Conservation (phyloP, 352 stramenopile genomes). For the Phytophthora aleatoria region DNA sequence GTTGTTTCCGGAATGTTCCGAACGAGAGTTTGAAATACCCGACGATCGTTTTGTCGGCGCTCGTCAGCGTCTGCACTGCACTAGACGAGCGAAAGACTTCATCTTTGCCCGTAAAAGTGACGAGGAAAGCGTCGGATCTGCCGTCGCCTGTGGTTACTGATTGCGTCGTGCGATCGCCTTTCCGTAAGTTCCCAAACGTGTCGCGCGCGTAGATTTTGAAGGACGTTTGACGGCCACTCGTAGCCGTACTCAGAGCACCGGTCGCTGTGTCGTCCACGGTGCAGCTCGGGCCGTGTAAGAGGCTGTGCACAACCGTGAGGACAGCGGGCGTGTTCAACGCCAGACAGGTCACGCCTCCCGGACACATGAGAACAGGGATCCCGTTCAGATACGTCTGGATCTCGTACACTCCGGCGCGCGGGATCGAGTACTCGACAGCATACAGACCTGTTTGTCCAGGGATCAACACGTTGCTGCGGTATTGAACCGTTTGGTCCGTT, state of each 20-base stretch:
- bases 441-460: slow-evolving; percentile 84
- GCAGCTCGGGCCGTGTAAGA: slow-evolving; percentile 87
- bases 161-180: slow-evolving; percentile 67
- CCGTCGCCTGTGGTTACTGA: slow-evolving; percentile 81
- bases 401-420: slow-evolving; percentile 86
- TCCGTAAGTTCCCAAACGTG: slow-evolving; percentile 93
- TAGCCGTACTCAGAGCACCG: slow-evolving; percentile 73
- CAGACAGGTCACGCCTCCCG: slow-evolving; percentile 53
- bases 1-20: slow-evolving; percentile 52
- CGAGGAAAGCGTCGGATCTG: slow-evolving; percentile 92
- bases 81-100: slow-evolving; percentile 89
- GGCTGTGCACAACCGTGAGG: slow-evolving; percentile 90
- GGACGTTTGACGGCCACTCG: slow-evolving; percentile 82
- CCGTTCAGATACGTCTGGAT: slow-evolving; percentile 80
- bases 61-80: slow-evolving; percentile 80
- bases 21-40: slow-evolving; percentile 81
- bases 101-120: slow-evolving; percentile 68
- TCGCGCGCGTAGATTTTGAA: slow-evolving; percentile 92
- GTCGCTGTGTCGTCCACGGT: slow-evolving; percentile 81
- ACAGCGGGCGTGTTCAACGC: slow-evolving; percentile 53
- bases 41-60: slow-evolving; percentile 21
- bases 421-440: slow-evolving; percentile 93
- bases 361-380: slow-evolving; percentile 92
- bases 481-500: slow-evolving; percentile 65
- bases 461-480: slow-evolving; percentile 75